phyloP scores from a whole-genome alignment of 1,284 basidiomycete species.

The Cryptococcus sp. region DNA sequence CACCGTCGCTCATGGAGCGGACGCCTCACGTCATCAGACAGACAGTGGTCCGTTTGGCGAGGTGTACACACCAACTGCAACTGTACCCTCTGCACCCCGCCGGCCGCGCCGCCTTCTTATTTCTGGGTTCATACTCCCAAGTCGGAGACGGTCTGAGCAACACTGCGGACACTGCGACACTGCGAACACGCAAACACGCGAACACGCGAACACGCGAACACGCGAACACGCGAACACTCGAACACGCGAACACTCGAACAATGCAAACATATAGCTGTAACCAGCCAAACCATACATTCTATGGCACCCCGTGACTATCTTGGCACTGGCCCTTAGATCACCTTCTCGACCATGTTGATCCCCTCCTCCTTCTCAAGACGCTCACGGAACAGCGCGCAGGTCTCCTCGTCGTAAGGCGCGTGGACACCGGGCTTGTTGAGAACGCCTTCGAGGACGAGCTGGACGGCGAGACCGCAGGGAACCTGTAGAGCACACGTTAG shows the following conservation, averaged over 20 bases:
- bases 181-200: no score
- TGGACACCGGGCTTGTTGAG: conserved; percentile 77
- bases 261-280: no score
- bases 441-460: conserved; percentile 67
- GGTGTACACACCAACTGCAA: no score
- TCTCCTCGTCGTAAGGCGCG: conserved; percentile 76
- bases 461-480: conserved; percentile 89
- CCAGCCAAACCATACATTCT: not conserved
- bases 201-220: no score
- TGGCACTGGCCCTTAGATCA: conserved; percentile 36
- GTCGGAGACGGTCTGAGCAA: no score
- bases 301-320: not conserved
- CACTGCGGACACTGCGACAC: no score
- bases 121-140: not conserved
- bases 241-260: no score
- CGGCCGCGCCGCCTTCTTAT: not conserved
- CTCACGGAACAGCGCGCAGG: conserved; percentile 76
- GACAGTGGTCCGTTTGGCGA: no score
- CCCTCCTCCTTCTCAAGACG: conserved; percentile 74
- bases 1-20: not conserved
- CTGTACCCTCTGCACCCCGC: no score
- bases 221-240: no score
- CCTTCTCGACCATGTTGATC: conserved; percentile 69
- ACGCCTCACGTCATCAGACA: no score
- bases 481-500: conserved; percentile 48